Base-by-base conservation (phyloP, 2,329 filamentous ascomycete species). In the Sphaerulina vaccinii region DNA sequence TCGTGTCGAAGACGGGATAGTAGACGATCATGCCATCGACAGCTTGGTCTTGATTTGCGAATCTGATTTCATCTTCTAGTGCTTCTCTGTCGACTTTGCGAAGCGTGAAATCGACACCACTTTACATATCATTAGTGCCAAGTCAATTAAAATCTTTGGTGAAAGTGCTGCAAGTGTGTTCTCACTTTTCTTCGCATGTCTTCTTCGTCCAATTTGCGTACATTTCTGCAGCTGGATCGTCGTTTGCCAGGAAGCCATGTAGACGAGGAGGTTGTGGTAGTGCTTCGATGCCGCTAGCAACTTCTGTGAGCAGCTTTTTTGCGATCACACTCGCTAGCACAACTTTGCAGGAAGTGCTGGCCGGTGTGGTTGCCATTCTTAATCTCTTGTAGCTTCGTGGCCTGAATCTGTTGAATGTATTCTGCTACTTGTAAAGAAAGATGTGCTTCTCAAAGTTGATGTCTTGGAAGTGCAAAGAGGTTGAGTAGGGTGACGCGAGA, bases 151-250 rank as follows among this genome's bases (percentile, higher is more conserved):
- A 48, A 44, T 18, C 23, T 21, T n/a, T 19, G 32, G 13, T 36
- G 18, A 6, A 10, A 21, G 22, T 27, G 13, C 9, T 21, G 69
- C 27, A 32, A 18, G n/a, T n/a, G 18, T 35, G 29, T 24, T 37
- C 87, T 86, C 79, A 96, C 91, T 96, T 95, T 71, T 97, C 92
- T 71, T 85, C 82, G 72, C 90, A 96, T 3, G 93, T 96, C 80
- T 95, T 96, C 72, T 90, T 88, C 35, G 92, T 96, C 89, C 90
- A 96, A 71, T 96, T 89, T 49, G 93, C 93, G 70, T 99, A 97
- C 76, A 95, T 90, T 63, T 88, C 79, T 24, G 92, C 92, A 33
- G 90, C 89, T 23, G 91, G 90, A 73, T 99, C 93, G 60, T 82
- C 81, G 72, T 96, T 97, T 61, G 92, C 90, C 51, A 99, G 79